phyloP scores from a whole-genome alignment of 768 basidiomycete genomes.

The Trametes cingulata region DNA sequence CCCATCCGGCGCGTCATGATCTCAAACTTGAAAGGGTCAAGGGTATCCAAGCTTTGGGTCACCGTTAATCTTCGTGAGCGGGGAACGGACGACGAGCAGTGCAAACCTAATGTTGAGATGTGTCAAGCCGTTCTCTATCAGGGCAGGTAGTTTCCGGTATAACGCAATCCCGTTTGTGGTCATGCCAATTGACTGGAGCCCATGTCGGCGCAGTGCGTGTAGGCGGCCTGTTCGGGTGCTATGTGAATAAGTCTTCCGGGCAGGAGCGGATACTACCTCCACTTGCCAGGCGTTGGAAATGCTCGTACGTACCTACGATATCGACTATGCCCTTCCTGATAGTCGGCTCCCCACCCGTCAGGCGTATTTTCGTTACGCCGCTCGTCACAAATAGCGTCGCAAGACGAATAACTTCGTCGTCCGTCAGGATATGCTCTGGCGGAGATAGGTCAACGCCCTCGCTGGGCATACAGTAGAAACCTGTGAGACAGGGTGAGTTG shows the following conservation, averaged over 20 bases:
- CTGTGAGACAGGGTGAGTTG: slow-evolving; percentile 39
- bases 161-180: slow-evolving; percentile 82
- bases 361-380: slow-evolving; percentile 84
- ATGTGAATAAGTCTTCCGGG: neutral
- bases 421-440: slow-evolving; percentile 63
- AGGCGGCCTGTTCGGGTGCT: slow-evolving; percentile 48
- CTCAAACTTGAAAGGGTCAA: slow-evolving; percentile 87
- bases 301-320: slow-evolving; percentile 56
- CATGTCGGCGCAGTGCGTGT: slow-evolving; percentile 57
- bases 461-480: slow-evolving; percentile 91
- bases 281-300: neutral
- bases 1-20: slow-evolving; percentile 80
- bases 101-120: slow-evolving; percentile 57
- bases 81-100: slow-evolving; percentile 1
- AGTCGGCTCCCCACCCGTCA: slow-evolving; percentile 90
- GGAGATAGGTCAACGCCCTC: slow-evolving; percentile 80
- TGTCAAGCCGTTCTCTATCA: slow-evolving; percentile 72
- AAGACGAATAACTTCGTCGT: slow-evolving; percentile 73
- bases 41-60: slow-evolving; percentile 67
- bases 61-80: slow-evolving; percentile 5
- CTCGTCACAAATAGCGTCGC: slow-evolving; percentile 75
- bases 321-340: slow-evolving; percentile 73
- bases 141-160: slow-evolving; percentile 65
- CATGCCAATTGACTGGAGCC: slow-evolving; percentile 79
- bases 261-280: neutral